Evolutionary conservation across 2,329 filamentous ascomycete species (phyloP).

Genomic region (Plenodomus tracheiphilus): DNA sequence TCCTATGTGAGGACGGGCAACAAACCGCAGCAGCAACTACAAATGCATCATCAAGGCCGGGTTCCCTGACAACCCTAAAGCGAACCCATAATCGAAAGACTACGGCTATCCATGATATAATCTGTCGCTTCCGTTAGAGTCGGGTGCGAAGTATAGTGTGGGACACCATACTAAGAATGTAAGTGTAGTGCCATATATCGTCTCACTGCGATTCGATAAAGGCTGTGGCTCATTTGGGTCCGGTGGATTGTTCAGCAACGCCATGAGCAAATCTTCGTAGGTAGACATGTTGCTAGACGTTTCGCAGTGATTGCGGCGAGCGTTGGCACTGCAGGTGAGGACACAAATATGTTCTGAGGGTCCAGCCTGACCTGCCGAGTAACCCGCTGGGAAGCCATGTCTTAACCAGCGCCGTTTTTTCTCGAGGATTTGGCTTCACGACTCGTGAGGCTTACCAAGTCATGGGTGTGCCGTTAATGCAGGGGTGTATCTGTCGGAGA

Average conservation of each 20-base stretch:
- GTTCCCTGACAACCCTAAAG: constrained; percentile 30
- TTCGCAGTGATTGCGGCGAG: constrained; percentile 2
- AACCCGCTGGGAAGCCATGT: not conserved
- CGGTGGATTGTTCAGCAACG: constrained; percentile 27
- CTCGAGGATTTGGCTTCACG: constrained; percentile 3
- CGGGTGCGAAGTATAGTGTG: not conserved
- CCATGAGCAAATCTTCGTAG: constrained; percentile 20
- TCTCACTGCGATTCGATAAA: constrained; percentile 28
- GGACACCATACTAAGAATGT: constrained; percentile 29
- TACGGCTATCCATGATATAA: constrained; percentile 33
- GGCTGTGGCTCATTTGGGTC: constrained; percentile 33
- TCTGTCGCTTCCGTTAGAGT: constrained; percentile 18
- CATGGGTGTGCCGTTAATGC: not conserved
- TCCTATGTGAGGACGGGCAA: not conserved
- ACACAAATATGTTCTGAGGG: constrained; percentile 2
- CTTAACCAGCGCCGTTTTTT: not conserved
- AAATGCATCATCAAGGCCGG: constrained; percentile 43
- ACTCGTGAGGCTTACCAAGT: not conserved
- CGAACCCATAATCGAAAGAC: constrained; percentile 34
- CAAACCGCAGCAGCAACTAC: constrained; percentile 36
- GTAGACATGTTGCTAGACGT: constrained; percentile 14
- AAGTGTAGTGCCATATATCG: constrained; percentile 29
- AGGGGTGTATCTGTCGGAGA: not conserved
- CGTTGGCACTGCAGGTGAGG: constrained; percentile 5
- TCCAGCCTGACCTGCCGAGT: not conserved